phyloP scores from a whole-genome alignment of 2,329 filamentous ascomycete genomes.

The Plenodomus tracheiphilus region DNA sequence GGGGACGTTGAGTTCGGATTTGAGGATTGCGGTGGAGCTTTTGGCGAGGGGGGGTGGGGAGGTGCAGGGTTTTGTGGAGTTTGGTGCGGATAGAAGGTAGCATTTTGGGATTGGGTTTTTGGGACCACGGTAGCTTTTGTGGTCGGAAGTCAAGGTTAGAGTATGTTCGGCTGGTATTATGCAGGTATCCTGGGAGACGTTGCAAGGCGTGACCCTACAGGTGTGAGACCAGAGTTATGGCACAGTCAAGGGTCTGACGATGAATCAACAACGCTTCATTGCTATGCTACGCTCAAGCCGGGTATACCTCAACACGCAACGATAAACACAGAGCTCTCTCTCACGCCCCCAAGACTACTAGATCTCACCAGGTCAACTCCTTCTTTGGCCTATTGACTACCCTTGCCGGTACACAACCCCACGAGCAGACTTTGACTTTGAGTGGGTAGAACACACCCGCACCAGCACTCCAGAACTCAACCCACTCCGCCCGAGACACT shows the following conservation, averaged over 20 bases:
- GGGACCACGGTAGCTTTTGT: too few species aligned
- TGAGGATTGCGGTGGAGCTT: background rate
- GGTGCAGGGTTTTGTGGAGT: background rate
- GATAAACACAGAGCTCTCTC: background rate
- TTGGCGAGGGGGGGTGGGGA: background rate
- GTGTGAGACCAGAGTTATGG: background rate
- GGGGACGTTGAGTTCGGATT: background rate
- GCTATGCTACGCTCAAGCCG: background rate
- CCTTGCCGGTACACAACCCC: constrained; percentile 33
- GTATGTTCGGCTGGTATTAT: background rate
- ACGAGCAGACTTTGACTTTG: constrained; percentile 35
- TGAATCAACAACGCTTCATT: background rate
- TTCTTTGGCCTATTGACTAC: constrained; percentile 17
- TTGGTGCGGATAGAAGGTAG: background rate
- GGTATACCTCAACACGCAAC: background rate
- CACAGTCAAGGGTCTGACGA: background rate
- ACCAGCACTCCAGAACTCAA: constrained; percentile 32
- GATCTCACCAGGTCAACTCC: constrained; percentile 6
- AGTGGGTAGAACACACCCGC: constrained; percentile 20
- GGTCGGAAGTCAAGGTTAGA: too few species aligned
- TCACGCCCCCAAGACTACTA: background rate
- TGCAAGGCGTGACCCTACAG: constrained; percentile 3
- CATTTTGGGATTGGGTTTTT: background rate
- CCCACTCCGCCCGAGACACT: constrained; percentile 35
- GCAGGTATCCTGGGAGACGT: background rate